Base-by-base conservation (phyloP, 2,329 filamentous ascomycete genomes). In the Coccinonectria pachysandricola region DNA sequence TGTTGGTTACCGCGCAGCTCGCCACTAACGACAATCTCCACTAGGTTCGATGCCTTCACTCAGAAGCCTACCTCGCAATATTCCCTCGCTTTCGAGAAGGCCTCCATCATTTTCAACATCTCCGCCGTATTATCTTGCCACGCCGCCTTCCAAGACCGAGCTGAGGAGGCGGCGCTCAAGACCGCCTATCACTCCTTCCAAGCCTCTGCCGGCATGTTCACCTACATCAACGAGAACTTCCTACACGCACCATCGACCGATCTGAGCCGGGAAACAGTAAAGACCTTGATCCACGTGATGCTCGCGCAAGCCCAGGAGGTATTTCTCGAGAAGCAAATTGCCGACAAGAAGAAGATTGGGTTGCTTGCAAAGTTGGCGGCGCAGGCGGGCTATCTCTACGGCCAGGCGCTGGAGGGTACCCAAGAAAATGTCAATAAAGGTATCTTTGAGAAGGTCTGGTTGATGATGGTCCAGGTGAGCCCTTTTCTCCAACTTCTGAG, bases 161-260 rank as follows among this genome's bases (percentile, higher is more conserved):
- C 82, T 38, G 87, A 96, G 51, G 91, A 98, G 49, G 71, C 81
- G 5, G 88, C 88, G 17, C 71, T 96, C 52, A 98, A 98, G 62
- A 88, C 86, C 9, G 85, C 91, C 11, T 98, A 96, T 53, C 88
- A 98, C 56, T 95, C 87, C 12, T 96, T 96, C 61, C 91, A 98
- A 56, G 91, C 91, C 20, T 87, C 88, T 6, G 91, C 91, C 7
- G 91, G 91, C 61, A 98, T 98, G 91, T 98, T 96, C 56, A 96
- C 88, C 27, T 98, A 98, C 49, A 98, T 98, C 62, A 98, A 98
- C 57, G 91, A 98, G 60, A 98, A 98, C 60, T 98, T 98, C 53
- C 65, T 98, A 18, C 91, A 98, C 48, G 91, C 91, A 2, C 91
- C 92, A 1, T 95, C 87, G 7, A 87, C 84, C n/a, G 91, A 98